phyloP scores from a whole-genome alignment of 805 yeast species.

The Candida oleophila region DNA sequence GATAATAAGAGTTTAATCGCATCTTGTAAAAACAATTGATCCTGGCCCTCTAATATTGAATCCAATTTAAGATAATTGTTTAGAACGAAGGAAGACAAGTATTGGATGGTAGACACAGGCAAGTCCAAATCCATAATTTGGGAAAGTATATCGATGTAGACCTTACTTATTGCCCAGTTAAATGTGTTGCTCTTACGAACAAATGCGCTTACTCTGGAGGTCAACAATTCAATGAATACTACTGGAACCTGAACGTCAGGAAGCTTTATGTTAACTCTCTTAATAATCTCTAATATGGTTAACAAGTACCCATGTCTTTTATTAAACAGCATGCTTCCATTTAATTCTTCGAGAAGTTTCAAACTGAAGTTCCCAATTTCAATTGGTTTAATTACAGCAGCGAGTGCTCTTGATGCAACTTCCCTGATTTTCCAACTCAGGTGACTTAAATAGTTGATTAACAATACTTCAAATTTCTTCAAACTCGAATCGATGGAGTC shows the following conservation, averaged over 20 bases:
- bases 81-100: neutral
- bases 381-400: conserved; percentile 39
- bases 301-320: conserved; percentile 59
- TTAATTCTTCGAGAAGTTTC: conserved; percentile 22
- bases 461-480: conserved; percentile 45
- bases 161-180: conserved; percentile 27
- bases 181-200: conserved; percentile 6
- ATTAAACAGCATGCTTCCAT: conserved; percentile 23
- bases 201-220: conserved; percentile 10
- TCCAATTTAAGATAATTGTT: neutral
- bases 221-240: conserved; percentile 23
- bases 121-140: neutral
- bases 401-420: conserved; percentile 73
- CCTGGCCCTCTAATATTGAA: conserved; percentile 44
- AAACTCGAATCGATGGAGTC: conserved; percentile 48
- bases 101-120: neutral
- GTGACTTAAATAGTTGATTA: conserved; percentile 47
- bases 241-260: neutral
- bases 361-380: conserved; percentile 17
- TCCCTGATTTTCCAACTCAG: conserved; percentile 83
- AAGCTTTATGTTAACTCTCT: conserved; percentile 7
- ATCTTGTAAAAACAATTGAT: conserved; percentile 44
- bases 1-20: conserved; percentile 28
- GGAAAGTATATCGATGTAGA: conserved; percentile 21
- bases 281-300: conserved; percentile 30